phyloP scores from a whole-genome alignment of 106 monocot species.

The Triglochin maritima region DNA sequence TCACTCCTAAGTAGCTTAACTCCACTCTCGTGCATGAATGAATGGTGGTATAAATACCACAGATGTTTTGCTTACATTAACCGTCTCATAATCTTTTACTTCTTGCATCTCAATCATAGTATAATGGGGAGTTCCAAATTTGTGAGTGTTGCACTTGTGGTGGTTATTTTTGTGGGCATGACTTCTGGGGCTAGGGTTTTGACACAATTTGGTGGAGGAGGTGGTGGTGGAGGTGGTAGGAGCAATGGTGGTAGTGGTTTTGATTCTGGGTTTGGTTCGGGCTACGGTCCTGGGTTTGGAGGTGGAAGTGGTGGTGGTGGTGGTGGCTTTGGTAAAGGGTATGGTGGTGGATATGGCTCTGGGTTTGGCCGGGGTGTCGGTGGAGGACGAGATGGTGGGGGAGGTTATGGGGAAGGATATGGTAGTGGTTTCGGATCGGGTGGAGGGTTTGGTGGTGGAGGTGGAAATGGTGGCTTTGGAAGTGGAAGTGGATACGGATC shows the following conservation, averaged over 20 bases:
- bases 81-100: too few species aligned
- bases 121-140: neutral
- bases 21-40: too few species aligned
- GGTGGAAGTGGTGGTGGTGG: constrained; percentile 3
- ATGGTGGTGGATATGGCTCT: neutral
- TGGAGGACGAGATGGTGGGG: neutral
- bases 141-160: neutral
- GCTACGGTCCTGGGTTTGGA: neutral
- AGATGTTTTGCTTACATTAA: too few species aligned
- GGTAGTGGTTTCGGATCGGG: neutral
- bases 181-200: constrained; percentile 1
- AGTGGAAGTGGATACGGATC: neutral
- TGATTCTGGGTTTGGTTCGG: neutral
- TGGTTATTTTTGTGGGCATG: neutral
- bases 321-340: too few species aligned
- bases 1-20: too few species aligned
- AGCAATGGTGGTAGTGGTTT: neutral
- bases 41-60: too few species aligned
- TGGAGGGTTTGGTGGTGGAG: neutral
- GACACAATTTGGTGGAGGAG: neutral
- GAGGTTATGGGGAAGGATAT: neutral
- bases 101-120: too few species aligned
- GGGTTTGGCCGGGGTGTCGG: neutral
- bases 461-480: neutral
- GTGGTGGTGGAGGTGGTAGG: constrained; percentile 3